phyloP scores from a whole-genome alignment of 306 rosid species.

The Biancaea sappan region DNA sequence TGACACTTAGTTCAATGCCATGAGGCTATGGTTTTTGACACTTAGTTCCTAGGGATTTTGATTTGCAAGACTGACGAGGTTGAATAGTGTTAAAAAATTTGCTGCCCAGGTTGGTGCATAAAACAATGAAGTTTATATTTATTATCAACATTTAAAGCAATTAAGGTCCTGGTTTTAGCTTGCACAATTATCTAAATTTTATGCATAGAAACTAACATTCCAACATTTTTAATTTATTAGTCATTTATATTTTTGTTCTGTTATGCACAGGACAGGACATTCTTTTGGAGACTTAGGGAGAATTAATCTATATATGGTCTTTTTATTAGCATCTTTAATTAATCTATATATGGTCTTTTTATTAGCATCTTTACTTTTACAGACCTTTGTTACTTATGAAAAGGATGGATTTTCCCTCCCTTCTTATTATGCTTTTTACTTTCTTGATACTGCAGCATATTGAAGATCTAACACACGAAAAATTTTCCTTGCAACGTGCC shows the following conservation, averaged over 20 bases:
- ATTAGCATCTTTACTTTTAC: neutral
- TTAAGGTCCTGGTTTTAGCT: constrained; percentile 1
- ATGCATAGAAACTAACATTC: neutral
- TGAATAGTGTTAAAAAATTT: neutral
- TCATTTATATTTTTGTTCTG: neutral
- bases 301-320: constrained; percentile 22
- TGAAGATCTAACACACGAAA: constrained; percentile 95
- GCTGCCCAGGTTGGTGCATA: neutral
- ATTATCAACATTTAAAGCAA: neutral
- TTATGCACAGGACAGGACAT: neutral
- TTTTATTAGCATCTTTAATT: constrained; percentile 9
- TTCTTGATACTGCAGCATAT: constrained; percentile 68
- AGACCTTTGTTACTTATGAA: neutral
- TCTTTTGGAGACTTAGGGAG: neutral
- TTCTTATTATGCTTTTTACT: neutral
- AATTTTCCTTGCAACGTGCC: constrained; percentile 88
- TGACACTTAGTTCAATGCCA: neutral
- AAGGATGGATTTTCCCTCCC: neutral
- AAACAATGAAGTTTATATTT: neutral
- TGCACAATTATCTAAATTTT: constrained; percentile 8
- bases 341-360: constrained; percentile 32
- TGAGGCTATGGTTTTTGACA: neutral
- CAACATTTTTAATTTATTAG: neutral
- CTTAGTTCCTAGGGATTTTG: neutral
- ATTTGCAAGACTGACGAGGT: neutral